Evolutionary conservation across 2,329 filamentous ascomycete species (phyloP), one percentile per base, ranked within the genome.

Genomic region (Zalaria sp.): DNA sequence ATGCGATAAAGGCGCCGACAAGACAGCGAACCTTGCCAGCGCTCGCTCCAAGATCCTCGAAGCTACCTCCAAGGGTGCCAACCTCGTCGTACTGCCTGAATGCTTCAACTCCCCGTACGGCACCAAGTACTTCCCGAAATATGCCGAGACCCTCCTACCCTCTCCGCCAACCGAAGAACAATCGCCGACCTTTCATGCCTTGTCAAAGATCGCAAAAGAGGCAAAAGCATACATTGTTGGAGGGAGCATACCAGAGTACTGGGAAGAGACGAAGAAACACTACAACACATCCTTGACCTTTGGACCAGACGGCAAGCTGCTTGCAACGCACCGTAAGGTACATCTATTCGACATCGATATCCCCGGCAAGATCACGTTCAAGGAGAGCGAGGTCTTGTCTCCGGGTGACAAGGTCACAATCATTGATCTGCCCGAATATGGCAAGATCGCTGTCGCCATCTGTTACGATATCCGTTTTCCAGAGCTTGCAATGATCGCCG

Each of bases 71-170:
- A 67, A 67, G 3, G 89, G 89, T 51, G 86, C 89, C 46, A 78
- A 83, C 43, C 78, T 98, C 45, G 80, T 96, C 49, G 86, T 96
- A 29, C 75, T 98, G 11, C 91, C 91, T 31, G 91, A 98, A 68
- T 98, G 91, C 72, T 98, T 98, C 77, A 98, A 98, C 69, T 93
- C 84, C 35, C 91, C 91, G 5, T 98, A 98, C 64, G 91, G 91
- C 51, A 87, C 79, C 50, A 73, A 86, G 56, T 88, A 81, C 70
- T 98, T 98, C 65, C 81, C 88, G 41, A 75, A 79, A 46, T 96
- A 96, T 62, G 88, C 91, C 51, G 91, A 98, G 64, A 81, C 77
- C 1, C 78, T 96, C n/a, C 69, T 75, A 1, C 85, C 86, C 1
- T 81, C 78, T 3, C 84, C 86, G 27, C 85, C 87, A 0, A 67